phyloP scores from a whole-genome alignment of 1,139 yeast genomes.

The Komagataea norvegica region DNA sequence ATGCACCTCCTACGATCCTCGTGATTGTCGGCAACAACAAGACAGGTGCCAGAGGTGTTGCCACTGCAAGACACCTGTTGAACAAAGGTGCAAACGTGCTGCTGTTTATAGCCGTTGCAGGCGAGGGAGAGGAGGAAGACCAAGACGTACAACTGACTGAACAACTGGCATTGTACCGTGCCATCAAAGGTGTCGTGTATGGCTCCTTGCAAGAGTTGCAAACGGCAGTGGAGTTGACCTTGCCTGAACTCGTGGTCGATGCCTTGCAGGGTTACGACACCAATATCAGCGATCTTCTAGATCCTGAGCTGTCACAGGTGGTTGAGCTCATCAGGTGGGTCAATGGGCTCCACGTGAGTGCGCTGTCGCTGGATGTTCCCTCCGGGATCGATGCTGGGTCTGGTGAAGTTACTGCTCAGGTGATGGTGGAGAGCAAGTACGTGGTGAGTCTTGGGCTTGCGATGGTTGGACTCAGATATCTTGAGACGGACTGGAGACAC shows the following conservation, averaged over 20 bases:
- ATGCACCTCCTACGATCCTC: slow-evolving; percentile 73
- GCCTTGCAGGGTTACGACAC: slow-evolving; percentile 82
- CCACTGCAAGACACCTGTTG: slow-evolving; percentile 74
- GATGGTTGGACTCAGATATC: slow-evolving; percentile 57
- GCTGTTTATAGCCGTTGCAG: slow-evolving; percentile 45
- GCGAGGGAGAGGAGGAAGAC: slow-evolving; percentile 31
- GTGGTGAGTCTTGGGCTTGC: slow-evolving; percentile 76
- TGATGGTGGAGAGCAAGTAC: slow-evolving; percentile 28
- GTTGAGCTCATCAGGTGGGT: slow-evolving; percentile 61
- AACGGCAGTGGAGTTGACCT: slow-evolving; percentile 15
- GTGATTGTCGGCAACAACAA: slow-evolving; percentile 68
- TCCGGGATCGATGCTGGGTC: slow-evolving; percentile 85
- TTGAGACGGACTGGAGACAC: slow-evolving; percentile 45
- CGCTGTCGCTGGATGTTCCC: slow-evolving; percentile 74
- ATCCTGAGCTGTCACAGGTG: slow-evolving; percentile 45
- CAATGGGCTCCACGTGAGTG: slow-evolving; percentile 47
- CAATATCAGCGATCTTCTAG: slow-evolving; percentile 46
- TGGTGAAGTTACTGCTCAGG: slow-evolving; percentile 44
- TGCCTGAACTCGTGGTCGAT: slow-evolving; percentile 50
- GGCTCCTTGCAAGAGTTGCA: slow-evolving; percentile 33
- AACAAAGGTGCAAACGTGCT: slow-evolving; percentile 71
- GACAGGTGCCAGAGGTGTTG: slow-evolving; percentile 72
- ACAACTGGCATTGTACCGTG: slow-evolving; percentile 52
- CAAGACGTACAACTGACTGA: slow-evolving; percentile 24
- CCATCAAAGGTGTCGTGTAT: slow-evolving; percentile 46